Percentiles rank a stretch among this genome's conserved stretches.
Evolutionary conservation across 2,329 filamentous ascomycete genomes (phyloP).

Genomic region (Pseudogymnoascus sp.): DNA sequence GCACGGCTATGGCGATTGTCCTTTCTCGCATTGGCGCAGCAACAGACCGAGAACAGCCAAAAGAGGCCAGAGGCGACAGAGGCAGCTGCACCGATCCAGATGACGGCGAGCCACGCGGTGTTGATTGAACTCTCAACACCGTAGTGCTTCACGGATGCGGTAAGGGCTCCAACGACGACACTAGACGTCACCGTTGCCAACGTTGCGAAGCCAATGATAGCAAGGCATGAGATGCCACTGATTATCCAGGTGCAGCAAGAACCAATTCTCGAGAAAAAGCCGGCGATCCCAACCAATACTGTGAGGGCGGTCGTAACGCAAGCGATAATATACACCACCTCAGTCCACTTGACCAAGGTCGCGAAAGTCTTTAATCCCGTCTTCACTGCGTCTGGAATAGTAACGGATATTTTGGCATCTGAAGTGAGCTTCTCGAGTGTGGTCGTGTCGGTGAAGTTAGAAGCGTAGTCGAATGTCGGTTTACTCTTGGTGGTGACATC

Average conservation of each 20-base stretch:
- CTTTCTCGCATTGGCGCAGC: constrained; percentile 48
- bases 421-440: constrained; percentile 50
- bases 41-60: constrained; percentile 90
- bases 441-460: constrained; percentile 62
- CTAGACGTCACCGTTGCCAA: constrained; percentile 70
- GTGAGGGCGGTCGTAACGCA: constrained; percentile 64
- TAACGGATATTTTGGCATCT: constrained; percentile 47
- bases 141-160: constrained; percentile 62
- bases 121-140: constrained; percentile 63
- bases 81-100: constrained; percentile 78
- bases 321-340: constrained; percentile 72
- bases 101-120: constrained; percentile 60
- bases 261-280: constrained; percentile 74
- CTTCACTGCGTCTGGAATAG: constrained; percentile 61
- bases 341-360: constrained; percentile 72
- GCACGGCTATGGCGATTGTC: constrained; percentile 18
- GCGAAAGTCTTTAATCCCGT: constrained; percentile 67
- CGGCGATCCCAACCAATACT: constrained; percentile 72
- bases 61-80: constrained; percentile 71
- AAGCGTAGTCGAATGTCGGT: constrained; percentile 69
- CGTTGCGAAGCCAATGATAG: constrained; percentile 57
- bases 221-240: constrained; percentile 52
- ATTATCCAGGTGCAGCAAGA: constrained; percentile 78
- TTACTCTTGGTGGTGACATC: constrained; percentile 61
- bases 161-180: constrained; percentile 62